Percentiles rank a stretch among this genome's conserved stretches.
Conservation (phyloP, 2,329 filamentous ascomycete genomes). For the Monosporascus sp. region DNA sequence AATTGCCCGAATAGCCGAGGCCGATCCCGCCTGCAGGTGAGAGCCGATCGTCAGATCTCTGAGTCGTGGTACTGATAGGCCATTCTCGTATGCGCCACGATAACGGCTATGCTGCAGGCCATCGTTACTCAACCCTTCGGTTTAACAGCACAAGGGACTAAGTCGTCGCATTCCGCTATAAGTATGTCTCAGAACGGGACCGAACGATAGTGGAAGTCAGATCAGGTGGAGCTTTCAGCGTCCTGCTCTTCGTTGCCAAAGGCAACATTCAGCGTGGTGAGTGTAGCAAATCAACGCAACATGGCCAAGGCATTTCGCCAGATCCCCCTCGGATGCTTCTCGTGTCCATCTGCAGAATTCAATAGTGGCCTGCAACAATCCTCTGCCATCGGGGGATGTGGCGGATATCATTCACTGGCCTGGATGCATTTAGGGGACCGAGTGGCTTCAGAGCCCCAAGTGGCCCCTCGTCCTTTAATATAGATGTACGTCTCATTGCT, state of each 20-base stretch:
- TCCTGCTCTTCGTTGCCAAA: too few relatives aligned
- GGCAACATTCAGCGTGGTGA: too few relatives aligned
- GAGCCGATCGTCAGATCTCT: neutral
- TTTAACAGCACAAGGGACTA: too few relatives aligned
- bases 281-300: neutral
- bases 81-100: neutral
- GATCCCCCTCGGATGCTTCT: neutral
- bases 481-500: neutral
- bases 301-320: neutral
- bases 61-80: neutral
- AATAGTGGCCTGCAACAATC: neutral
- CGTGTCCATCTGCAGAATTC: neutral
- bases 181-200: neutral
- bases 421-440: neutral
- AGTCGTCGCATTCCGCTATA: neutral
- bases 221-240: too few relatives aligned
- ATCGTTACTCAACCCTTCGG: neutral
- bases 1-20: neutral
- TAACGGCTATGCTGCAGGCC: neutral
- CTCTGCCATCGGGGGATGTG: neutral
- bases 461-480: neutral
- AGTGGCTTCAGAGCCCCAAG: neutral
- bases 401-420: neutral
- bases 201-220: too few relatives aligned
- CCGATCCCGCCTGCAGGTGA: neutral